Evolutionary conservation across 371 early-diverging fungal genomes (phyloP), one percentile per base, ranked within the genome.

Genomic region (Conidiobolus incongruus): DNA sequence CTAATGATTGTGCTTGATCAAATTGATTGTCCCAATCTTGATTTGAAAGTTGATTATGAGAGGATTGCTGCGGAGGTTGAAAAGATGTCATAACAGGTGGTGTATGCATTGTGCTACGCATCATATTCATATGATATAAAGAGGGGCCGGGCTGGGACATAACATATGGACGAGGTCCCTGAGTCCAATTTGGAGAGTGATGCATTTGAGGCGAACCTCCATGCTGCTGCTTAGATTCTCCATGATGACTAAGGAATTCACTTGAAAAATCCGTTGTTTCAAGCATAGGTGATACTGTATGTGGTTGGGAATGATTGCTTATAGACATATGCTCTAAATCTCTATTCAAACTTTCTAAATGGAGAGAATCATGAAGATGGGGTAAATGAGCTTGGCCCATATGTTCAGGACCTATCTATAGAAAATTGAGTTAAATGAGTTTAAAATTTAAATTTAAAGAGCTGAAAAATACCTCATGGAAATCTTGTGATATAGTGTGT

Each of bases 81-180:
- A 24, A 17, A 33, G 12, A 45, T 55, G 58, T 37, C 55, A 52
- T 5, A 56, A 54, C 22, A 54, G 52, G 49, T 53, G 51, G 15
- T 48, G 35, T 36, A 39, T 45, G 36, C 45, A 52, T 47, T 44
- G 0, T 15, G 2, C 19, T 19, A 45, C 28, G 11, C 21, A 31
- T 6, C 32, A 41, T 19, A 5, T 10, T 34, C 11, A 4, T 38
- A 29, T 51, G 21, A 12, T 21, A 12, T 13, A 13, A 11, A 21
- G 39, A 38, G 19, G 22, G 38, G 20, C 38, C 38, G 4, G 10
- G 17, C 8, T 20, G 17, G 8, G 22, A 38, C 17, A 19, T 38
- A 17, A 19, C 11, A 8, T 12, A 38, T 3, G 21, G 17, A 4
- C 19, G 22, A 38, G 22, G 22, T 23, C 17, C 17, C 35, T 35